A percentile compares a stretch with the other conserved stretches of the same genome.
These are phyloP conservation scores for Acanthamoeba rhysodes DNA, from an alignment of 208 protist genomes.

Conservation along the genomic window DNA sequence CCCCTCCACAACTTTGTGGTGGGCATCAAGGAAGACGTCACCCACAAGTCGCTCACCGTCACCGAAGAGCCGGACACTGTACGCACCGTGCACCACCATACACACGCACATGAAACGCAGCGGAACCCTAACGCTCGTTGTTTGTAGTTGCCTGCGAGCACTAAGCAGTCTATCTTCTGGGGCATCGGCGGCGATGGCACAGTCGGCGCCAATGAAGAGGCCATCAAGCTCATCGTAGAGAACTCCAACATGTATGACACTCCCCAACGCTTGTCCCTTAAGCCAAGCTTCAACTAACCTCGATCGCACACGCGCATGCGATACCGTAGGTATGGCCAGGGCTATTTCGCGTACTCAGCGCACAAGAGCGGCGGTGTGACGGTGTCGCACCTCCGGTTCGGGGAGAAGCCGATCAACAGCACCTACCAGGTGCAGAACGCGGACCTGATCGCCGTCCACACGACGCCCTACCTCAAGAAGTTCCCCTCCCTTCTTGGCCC, in stretches of 20 bases:
- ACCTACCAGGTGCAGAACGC: conserved; percentile 88
- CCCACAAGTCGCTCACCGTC: conserved; percentile 83
- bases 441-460: conserved; percentile 90
- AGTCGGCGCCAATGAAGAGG: conserved; percentile 91
- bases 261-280: too few relatives aligned
- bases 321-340: conserved; percentile 78
- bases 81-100: neutral
- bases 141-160: conserved; percentile 59
- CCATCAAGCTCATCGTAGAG: conserved; percentile 91
- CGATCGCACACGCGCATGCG: too few relatives aligned
- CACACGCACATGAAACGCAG: too few relatives aligned
- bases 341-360: conserved; percentile 91
- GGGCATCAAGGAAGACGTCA: conserved; percentile 92
- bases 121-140: neutral
- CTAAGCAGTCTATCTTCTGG: conserved; percentile 89
- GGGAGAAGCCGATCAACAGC: conserved; percentile 86
- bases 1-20: conserved; percentile 90
- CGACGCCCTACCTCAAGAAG: conserved; percentile 85
- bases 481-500: conserved; percentile 84
- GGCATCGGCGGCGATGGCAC: conserved; percentile 91
- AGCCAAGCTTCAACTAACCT: too few relatives aligned
- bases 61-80: conserved; percentile 79
- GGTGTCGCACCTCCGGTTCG: conserved; percentile 91
- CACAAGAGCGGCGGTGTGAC: conserved; percentile 91
- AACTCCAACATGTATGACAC: conserved; percentile 45